Evolutionary conservation across 2,329 filamentous ascomycete genomes (phyloP).

Genomic region (Passalora sequoiae): DNA sequence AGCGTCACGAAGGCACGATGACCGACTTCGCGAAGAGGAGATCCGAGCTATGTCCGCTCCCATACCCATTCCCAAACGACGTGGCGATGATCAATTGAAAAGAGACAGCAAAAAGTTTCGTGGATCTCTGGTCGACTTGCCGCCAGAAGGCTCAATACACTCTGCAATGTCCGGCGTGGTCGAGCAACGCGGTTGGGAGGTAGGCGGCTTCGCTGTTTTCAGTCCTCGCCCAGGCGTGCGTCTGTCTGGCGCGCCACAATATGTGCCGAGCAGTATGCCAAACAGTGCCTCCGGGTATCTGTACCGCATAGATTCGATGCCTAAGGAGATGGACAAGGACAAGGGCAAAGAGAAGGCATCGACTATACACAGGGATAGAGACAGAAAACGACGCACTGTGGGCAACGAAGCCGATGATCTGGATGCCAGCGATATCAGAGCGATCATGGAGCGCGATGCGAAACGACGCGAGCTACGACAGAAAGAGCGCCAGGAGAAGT

Average conservation of each 20-base stretch:
- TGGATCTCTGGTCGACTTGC: constrained; percentile 69
- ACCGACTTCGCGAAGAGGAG: constrained; percentile 76
- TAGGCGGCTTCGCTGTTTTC: constrained; percentile 69
- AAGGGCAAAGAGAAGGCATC: constrained; percentile 30
- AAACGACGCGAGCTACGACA: constrained; percentile 72
- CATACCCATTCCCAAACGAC: constrained; percentile 56
- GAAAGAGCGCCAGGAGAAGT: constrained; percentile 60
- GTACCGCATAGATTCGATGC: constrained; percentile 20
- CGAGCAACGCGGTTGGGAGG: constrained; percentile 70
- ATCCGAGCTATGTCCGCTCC: constrained; percentile 76
- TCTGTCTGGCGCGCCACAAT: constrained; percentile 62
- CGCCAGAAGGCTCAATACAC: constrained; percentile 66
- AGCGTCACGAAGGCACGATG: constrained; percentile 58
- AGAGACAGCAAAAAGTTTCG: constrained; percentile 63
- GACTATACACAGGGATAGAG: constrained; percentile 24
- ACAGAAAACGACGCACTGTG: constrained; percentile 54
- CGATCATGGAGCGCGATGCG: constrained; percentile 84
- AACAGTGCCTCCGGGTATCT: constrained; percentile 17
- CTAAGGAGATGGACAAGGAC: constrained; percentile 10
- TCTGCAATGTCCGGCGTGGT: constrained; percentile 71
- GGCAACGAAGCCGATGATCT: constrained; percentile 75
- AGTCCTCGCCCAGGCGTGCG: constrained; percentile 79
- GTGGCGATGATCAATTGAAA: constrained; percentile 43
- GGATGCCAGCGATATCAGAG: constrained; percentile 75
- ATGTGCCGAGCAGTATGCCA: constrained; percentile 37